Evolutionary conservation across 352 stramenopile genomes (phyloP).

Genomic region (Phytophthora macrochlamydospora): DNA sequence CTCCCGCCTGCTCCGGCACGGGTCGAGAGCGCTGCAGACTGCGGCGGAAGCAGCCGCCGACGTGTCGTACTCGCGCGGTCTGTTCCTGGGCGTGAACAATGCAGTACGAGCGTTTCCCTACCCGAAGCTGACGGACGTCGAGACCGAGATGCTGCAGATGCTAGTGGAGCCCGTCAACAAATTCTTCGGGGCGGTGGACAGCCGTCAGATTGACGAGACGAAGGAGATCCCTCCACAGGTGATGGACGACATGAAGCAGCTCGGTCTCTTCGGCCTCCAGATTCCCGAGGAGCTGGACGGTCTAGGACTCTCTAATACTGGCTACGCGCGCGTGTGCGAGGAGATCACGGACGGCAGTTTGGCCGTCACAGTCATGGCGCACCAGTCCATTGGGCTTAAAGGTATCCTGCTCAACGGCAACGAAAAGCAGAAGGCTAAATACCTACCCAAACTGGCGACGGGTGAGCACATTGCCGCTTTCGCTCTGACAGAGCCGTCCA

Average conservation of each 20-base stretch:
- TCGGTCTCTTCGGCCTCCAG: slow-evolving; percentile 87
- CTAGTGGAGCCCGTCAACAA: slow-evolving; percentile 84
- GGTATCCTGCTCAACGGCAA: slow-evolving; percentile 90
- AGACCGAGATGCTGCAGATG: slow-evolving; percentile 86
- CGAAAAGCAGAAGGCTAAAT: slow-evolving; percentile 84
- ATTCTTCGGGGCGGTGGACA: slow-evolving; percentile 77
- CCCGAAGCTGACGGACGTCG: slow-evolving; percentile 66
- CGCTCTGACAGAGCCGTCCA: slow-evolving; percentile 91
- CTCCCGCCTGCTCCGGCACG: slow-evolving; percentile 20
- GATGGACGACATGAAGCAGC: slow-evolving; percentile 78
- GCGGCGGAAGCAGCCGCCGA: slow-evolving; percentile 61
- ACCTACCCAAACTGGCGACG: slow-evolving; percentile 90
- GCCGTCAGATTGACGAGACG: slow-evolving; percentile 78
- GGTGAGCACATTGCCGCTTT: slow-evolving; percentile 88
- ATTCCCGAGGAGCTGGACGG: slow-evolving; percentile 83
- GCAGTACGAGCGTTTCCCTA: slow-evolving; percentile 78
- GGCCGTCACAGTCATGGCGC: slow-evolving; percentile 87
- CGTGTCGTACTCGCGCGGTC: slow-evolving; percentile 82
- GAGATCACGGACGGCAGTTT: slow-evolving; percentile 82
- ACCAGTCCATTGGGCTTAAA: slow-evolving; percentile 90
- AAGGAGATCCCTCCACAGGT: slow-evolving; percentile 79
- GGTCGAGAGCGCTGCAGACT: slow-evolving; percentile 61
- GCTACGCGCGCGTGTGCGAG: slow-evolving; percentile 85
- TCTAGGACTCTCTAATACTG: slow-evolving; percentile 82
- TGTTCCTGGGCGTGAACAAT: slow-evolving; percentile 89